Evolutionary conservation across 179 eudicot genomes (phyloP).

Genomic region (Nepenthes alata): DNA sequence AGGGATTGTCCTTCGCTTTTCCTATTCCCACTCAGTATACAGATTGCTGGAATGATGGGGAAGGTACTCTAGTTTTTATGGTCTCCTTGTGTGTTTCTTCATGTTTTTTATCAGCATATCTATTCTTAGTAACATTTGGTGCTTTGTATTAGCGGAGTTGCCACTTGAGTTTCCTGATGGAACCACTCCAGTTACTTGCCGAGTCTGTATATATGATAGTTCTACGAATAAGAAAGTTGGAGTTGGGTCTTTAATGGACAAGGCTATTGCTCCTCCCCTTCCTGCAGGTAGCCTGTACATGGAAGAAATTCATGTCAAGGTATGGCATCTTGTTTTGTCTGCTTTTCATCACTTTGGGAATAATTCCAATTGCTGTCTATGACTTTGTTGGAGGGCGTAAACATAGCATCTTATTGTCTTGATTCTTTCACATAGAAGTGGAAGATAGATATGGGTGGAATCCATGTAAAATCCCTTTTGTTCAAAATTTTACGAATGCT

Average conservation of each 20-base stretch:
- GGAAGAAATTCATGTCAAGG: conserved; percentile 97
- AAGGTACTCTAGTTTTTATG: conserved; percentile 35
- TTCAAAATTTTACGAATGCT: no score
- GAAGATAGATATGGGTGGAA: neutral
- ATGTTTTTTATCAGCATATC: neutral
- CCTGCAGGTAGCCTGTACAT: conserved; percentile 80
- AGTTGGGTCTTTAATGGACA: conserved; percentile 63
- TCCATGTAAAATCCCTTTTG: neutral
- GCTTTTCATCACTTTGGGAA: neutral
- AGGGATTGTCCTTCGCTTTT: conserved; percentile 93
- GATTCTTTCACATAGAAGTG: neutral
- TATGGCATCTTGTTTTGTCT: conserved; percentile 17
- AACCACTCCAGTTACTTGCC: conserved; percentile 92
- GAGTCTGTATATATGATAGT: conserved; percentile 85
- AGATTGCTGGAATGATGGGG: conserved; percentile 59
- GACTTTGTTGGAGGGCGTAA: no score
- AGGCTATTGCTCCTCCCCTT: conserved; percentile 71
- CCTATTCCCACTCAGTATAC: conserved; percentile 84
- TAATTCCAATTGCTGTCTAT: no score
- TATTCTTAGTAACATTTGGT: neutral
- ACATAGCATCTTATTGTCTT: no score
- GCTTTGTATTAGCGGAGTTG: conserved; percentile 49
- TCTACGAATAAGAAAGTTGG: conserved; percentile 81
- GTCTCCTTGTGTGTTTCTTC: conserved; percentile 1
- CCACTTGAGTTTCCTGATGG: conserved; percentile 99